Percentiles rank a stretch among this genome's conserved stretches.
These are phyloP conservation scores for Parmelia sp. DNA, from an alignment of 495 filamentous ascomycete species.

Conservation along the genomic window DNA sequence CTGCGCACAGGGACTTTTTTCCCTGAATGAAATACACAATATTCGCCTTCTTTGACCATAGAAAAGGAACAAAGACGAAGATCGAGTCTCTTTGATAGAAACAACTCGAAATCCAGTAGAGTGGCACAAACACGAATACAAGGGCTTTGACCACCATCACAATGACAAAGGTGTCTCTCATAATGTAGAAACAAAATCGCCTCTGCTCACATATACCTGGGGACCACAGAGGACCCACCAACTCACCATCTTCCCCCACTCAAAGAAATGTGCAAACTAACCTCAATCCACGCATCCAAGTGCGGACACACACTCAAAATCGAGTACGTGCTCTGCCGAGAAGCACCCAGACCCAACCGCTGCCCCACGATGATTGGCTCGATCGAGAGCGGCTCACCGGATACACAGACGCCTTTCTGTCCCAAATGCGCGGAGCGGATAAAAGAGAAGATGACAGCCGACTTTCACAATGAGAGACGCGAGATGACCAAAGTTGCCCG, in stretches of 20 bases:
- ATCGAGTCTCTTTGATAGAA: not conserved
- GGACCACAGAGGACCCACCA: too few relatives aligned
- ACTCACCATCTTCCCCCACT: not conserved
- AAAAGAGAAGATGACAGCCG: not conserved
- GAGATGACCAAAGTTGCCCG: constrained; percentile 2
- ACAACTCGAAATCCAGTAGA: not conserved
- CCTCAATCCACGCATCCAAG: not conserved
- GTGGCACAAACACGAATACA: not conserved
- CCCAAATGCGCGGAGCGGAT: not conserved
- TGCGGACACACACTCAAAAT: constrained; percentile 7
- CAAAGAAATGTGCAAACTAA: constrained; percentile 4
- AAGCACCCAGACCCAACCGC: not conserved
- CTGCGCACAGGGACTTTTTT: not conserved
- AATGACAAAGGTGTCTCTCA: not conserved
- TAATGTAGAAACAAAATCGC: not conserved
- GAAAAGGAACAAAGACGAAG: not conserved
- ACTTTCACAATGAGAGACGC: constrained; percentile 12
- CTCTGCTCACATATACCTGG: too few relatives aligned
- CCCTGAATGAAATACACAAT: not conserved
- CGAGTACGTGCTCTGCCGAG: constrained; percentile 2
- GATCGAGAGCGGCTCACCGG: not conserved
- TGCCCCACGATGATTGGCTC: not conserved
- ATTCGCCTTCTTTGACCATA: not conserved
- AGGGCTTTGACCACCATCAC: not conserved
- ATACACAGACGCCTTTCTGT: not conserved